Percentiles rank a stretch among this genome's conserved stretches.
These are phyloP conservation scores for Cyclocybe aegerita DNA, from an alignment of 768 basidiomycete species.

Conservation along the genomic window DNA sequence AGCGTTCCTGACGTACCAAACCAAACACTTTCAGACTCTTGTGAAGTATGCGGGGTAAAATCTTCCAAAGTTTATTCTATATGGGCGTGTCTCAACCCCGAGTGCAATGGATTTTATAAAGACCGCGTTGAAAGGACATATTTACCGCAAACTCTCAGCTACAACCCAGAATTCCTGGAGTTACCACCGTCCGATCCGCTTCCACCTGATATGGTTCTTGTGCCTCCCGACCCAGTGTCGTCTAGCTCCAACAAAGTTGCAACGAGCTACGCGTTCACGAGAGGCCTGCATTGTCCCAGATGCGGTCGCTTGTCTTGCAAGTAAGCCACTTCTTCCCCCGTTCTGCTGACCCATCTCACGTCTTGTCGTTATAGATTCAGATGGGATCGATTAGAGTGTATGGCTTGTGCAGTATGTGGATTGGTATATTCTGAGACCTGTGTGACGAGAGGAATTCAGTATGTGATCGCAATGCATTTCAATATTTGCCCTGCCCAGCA, in stretches of 20 bases:
- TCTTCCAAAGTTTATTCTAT: slow-evolving; percentile 56
- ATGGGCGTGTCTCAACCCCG: slow-evolving; percentile 66
- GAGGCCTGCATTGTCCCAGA: slow-evolving; percentile 65
- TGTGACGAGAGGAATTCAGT: slow-evolving; percentile 4
- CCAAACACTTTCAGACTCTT: slow-evolving; percentile 19
- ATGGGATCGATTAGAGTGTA: slow-evolving; percentile 77
- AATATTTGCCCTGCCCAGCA: slow-evolving; percentile 33
- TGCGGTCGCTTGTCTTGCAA: slow-evolving; percentile 78
- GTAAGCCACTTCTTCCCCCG: slow-evolving; percentile 32
- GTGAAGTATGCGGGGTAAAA: slow-evolving; percentile 38
- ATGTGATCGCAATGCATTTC: slow-evolving; percentile 6
- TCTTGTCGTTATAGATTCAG: slow-evolving; percentile 46
- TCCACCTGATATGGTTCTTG: slow-evolving; percentile 35
- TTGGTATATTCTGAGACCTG: background rate
- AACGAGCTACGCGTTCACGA: slow-evolving; percentile 55
- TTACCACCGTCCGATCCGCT: slow-evolving; percentile 31
- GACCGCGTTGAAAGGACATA: slow-evolving; percentile 14
- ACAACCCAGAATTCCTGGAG: slow-evolving; percentile 46
- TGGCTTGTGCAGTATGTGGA: slow-evolving; percentile 50
- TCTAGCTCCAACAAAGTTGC: slow-evolving; percentile 32
- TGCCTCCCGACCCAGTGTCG: slow-evolving; percentile 31
- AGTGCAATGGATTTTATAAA: slow-evolving; percentile 59
- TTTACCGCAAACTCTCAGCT: slow-evolving; percentile 39
- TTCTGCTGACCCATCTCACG: slow-evolving; percentile 1
- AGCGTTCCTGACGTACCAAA: background rate